Evolutionary conservation across 2,329 filamentous ascomycete species (phyloP).

Genomic region (Nigrospora oryzae): DNA sequence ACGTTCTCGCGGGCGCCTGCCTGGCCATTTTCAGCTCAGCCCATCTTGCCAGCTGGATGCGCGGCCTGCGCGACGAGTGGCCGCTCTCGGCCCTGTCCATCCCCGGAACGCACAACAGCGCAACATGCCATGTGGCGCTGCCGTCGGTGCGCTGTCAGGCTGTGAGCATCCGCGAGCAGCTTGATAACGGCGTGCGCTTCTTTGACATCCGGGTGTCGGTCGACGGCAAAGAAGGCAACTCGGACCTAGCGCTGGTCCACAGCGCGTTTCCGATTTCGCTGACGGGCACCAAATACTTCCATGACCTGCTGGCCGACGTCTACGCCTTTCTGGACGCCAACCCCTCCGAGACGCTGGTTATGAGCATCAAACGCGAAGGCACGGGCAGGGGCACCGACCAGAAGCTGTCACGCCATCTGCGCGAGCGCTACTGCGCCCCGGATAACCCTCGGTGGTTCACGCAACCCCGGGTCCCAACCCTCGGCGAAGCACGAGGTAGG

Average conservation of each 20-base stretch:
- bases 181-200: constrained; percentile 87
- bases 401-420: constrained; percentile 67
- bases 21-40: constrained; percentile 63
- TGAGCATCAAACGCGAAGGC: constrained; percentile 89
- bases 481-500: constrained; percentile 73
- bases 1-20: constrained; percentile 45
- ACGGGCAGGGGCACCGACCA: constrained; percentile 71
- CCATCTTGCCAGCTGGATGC: constrained; percentile 72
- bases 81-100: constrained; percentile 78
- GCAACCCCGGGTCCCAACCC: constrained; percentile 63
- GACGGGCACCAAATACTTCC: constrained; percentile 72
- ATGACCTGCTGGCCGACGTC: constrained; percentile 60
- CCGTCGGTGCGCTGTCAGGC: constrained; percentile 92
- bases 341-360: constrained; percentile 72
- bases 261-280: constrained; percentile 82
- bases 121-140: constrained; percentile 74
- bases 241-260: constrained; percentile 77
- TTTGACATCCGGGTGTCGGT: constrained; percentile 75
- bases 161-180: constrained; percentile 66
- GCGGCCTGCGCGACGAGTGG: constrained; percentile 58
- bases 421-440: constrained; percentile 57
- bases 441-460: constrained; percentile 64
- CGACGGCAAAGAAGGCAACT: constrained; percentile 37
- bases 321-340: constrained; percentile 70
- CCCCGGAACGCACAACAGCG: constrained; percentile 92